phyloP scores from a whole-genome alignment of 2,329 filamentous ascomycete genomes.

The Aspergillus unguis region DNA sequence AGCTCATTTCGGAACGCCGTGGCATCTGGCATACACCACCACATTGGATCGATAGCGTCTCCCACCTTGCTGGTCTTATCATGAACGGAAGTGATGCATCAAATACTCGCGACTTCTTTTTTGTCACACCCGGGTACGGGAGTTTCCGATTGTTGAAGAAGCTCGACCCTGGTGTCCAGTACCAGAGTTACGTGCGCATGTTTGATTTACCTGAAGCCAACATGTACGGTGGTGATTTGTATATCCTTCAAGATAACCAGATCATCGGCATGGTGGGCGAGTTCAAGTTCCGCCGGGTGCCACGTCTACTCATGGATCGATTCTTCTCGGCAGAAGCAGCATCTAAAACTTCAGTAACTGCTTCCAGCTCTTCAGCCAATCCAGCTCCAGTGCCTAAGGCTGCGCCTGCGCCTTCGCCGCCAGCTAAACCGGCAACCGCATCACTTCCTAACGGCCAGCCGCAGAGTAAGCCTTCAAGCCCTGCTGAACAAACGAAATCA shows the following conservation, averaged over 20 bases:
- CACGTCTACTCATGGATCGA: constrained; percentile 19
- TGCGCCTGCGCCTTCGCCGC: not conserved
- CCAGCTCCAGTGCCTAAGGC: not conserved
- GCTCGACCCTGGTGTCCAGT: constrained; percentile 24
- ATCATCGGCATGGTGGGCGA: constrained; percentile 34
- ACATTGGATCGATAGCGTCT: constrained; percentile 39
- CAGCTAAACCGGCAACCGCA: not conserved
- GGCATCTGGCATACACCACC: constrained; percentile 34
- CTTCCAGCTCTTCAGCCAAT: not conserved
- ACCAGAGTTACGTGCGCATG: constrained; percentile 35
- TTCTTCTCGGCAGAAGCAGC: constrained; percentile 17
- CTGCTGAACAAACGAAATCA: not conserved
- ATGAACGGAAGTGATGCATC: constrained; percentile 28
- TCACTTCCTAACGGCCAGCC: not conserved
- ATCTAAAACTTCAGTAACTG: not conserved
- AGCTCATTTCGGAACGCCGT: constrained; percentile 3
- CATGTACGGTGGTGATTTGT: constrained; percentile 40
- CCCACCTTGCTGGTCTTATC: constrained; percentile 35
- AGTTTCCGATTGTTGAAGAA: constrained; percentile 25
- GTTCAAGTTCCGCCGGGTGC: constrained; percentile 34
- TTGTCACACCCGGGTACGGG: constrained; percentile 34
- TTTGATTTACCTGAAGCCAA: constrained; percentile 28
- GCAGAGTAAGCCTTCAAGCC: not conserved
- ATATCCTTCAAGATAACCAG: constrained; percentile 32
- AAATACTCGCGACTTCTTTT: constrained; percentile 30